phyloP scores from a whole-genome alignment of 331 rosid species.

The Ulmus americana region DNA sequence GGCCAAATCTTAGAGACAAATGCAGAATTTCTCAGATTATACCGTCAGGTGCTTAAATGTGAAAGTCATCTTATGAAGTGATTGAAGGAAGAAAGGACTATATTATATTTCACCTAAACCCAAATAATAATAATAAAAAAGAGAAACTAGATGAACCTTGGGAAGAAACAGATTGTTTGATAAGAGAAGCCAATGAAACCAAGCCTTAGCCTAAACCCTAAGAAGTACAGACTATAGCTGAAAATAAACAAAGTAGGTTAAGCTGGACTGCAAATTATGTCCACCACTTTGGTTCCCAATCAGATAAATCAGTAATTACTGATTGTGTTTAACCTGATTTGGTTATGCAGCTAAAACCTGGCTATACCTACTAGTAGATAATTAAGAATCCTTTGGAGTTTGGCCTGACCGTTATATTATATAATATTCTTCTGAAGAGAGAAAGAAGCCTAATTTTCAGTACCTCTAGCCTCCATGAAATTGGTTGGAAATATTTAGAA shows the following conservation, averaged over 20 bases:
- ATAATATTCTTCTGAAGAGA: no score
- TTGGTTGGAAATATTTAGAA: no score
- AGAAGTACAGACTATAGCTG: constrained; percentile 4
- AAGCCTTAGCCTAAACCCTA: constrained; percentile 13
- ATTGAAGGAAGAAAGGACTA: not conserved
- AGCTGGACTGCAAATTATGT: constrained; percentile 28
- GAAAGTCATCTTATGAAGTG: constrained; percentile 31
- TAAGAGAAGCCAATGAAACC: constrained; percentile 24
- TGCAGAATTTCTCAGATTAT: constrained; percentile 19
- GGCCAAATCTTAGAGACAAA: constrained; percentile 18
- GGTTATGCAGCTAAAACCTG: constrained; percentile 20
- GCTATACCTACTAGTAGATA: constrained; percentile 18
- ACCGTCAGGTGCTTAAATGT: constrained; percentile 40
- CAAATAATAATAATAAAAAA: not conserved
- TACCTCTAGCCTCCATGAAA: no score
- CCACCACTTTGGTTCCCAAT: constrained; percentile 1
- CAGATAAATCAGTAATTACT: constrained; percentile 8
- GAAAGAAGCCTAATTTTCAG: no score
- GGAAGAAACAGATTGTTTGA: constrained; percentile 21
- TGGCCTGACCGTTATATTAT: no score
- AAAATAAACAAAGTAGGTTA: constrained; percentile 8
- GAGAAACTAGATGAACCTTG: constrained; percentile 5
- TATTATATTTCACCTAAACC: no score
- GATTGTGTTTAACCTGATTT: constrained; percentile 26
- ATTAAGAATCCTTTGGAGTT: not conserved